Evolutionary conservation across 2,329 filamentous ascomycete genomes (phyloP), one percentile per base, ranked within the genome.

Genomic region (Fusarium nodosum): DNA sequence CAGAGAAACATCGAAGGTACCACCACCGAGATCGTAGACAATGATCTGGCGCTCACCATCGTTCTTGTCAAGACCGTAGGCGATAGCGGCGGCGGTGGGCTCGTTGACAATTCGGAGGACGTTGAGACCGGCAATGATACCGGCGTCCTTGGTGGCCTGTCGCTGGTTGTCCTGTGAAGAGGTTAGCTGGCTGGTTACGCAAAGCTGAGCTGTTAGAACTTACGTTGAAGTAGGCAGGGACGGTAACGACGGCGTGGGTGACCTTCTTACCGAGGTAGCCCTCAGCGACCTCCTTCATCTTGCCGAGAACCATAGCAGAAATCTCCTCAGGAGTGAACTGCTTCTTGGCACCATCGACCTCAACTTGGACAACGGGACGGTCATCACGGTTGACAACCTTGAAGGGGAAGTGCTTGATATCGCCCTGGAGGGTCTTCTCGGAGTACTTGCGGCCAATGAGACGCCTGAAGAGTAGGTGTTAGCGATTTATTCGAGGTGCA

Each of bases 381-480:
- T 90, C 94, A 82, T 92, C 89, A 87, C 96, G 94, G 87, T 92
- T 88, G 78, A 93, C 79, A 66, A 99, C 92, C 85, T 93, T 93
- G 91, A 95, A 99, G 78, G 96, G 95, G 88, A 97, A 97, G 87
- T 97, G 93, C 92, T 99, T 98, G 79, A 96, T 88, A 79, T 99
- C 96, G 79, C 86, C 87, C 85, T 97, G 94, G 73, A 97, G 91
- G 71, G 97, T 93, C 85, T 91, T 92, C 80, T 96, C 93, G 52
- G 84, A 83, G 81, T 86, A 94, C 84, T 94, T 96, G 81, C 92
- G 92, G 77, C 93, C 93, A 78, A 96, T 94, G 77, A 96, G 82
- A 79, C 93, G 93, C 85, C 91, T 93, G 70, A 10, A 7, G 48
- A 39, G 13, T 26, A 20, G 4, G 3, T 18, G 20, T 77, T 73